Base-by-base conservation (phyloP, 495 filamentous ascomycete genomes). In the Penicillium roqueforti region DNA sequence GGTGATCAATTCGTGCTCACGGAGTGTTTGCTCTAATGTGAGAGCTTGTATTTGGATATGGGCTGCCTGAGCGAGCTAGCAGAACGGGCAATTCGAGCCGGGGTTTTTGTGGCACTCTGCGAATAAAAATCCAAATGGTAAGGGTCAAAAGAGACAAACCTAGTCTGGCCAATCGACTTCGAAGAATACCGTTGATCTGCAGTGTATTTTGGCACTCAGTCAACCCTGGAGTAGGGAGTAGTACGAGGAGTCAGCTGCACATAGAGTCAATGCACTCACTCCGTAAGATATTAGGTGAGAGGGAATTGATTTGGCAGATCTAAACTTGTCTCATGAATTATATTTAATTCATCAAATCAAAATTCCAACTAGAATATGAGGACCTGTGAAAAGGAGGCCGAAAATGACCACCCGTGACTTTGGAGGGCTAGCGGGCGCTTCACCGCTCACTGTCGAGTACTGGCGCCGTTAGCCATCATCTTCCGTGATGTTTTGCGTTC, bases 41-140 rank as follows among this genome's bases (percentile, higher is more conserved):
- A 51, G 25, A 34, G 9, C 40, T 41, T 40, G 34, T 18, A 43
- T 55, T 56, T 43, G 11, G n/a, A 56, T 52, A 38, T 29, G 52
- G 56, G 41, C 51, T 50, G 46, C 40, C 51, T 55, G 51, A 47
- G 34, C 20, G 46, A 32, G 43, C 31, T 39, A 32, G 29, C 38
- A 43, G 20, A 31, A 46, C 1, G 19, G 38, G 53, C 34, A 55
- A 55, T 20, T 28, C 14, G 3, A 19, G 53, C 53, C 53, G 45
- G 53, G 31, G 39, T 1, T 38, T 20, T 32, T 18, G 25, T 9
- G n/a, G 2, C 6, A 1, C 3, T 28, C 25, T 16, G 8, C 28
- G 26, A 43, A 38, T 53, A 16, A 25, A 5, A 45, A 14, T 16
- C 6, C n/a, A n/a, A n/a, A n/a, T n/a, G n/a, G n/a, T n/a, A n/a